Conservation (phyloP, 2,329 filamentous ascomycete genomes). For the Cordyceps fumosorosea region DNA sequence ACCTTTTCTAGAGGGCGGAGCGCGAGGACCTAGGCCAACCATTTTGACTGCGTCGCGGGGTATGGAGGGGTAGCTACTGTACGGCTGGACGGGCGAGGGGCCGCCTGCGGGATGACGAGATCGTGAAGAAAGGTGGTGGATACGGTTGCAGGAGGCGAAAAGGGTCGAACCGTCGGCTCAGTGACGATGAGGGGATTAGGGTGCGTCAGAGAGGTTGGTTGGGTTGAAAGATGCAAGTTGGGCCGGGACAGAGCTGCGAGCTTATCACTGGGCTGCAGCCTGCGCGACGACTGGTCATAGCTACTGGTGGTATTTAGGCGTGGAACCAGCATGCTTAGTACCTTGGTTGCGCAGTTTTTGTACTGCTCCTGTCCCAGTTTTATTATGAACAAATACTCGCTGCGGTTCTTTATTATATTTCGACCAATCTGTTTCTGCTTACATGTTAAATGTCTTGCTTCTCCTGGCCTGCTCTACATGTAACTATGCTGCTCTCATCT, state of each 20-base stretch:
- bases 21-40: conserved; percentile 14
- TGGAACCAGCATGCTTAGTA: too few relatives aligned
- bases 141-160: neutral
- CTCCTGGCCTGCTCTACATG: too few relatives aligned
- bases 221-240: conserved; percentile 7
- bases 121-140: neutral
- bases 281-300: too few relatives aligned
- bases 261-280: neutral
- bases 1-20: conserved; percentile 15
- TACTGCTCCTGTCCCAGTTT: too few relatives aligned
- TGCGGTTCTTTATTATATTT: too few relatives aligned
- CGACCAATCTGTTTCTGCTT: too few relatives aligned
- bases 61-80: conserved; percentile 14
- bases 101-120: neutral
- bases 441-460: too few relatives aligned
- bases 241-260: conserved; percentile 3
- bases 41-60: conserved; percentile 14
- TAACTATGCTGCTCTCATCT: too few relatives aligned
- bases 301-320: too few relatives aligned
- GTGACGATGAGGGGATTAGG: neutral
- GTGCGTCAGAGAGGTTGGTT: neutral
- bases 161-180: neutral
- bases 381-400: too few relatives aligned
- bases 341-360: too few relatives aligned
- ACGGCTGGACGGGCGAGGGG: neutral